These are phyloP conservation scores for Angomonas ambiguus DNA, from an alignment of 208 protist genomes.

Conservation along the genomic window DNA sequence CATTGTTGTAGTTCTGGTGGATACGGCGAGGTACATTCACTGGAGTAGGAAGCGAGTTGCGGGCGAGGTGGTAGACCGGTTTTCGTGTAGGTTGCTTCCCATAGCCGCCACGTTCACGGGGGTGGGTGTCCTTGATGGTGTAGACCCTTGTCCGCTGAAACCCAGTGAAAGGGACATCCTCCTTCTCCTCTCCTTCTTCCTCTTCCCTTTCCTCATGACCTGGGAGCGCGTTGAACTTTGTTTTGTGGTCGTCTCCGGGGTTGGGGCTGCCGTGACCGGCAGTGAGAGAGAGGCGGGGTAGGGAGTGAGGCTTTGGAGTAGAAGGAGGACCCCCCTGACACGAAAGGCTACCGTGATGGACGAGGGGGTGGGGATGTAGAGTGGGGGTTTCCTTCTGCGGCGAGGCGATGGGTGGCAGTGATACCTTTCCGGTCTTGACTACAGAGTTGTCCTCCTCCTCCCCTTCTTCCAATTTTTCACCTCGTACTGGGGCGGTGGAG, in stretches of 20 bases:
- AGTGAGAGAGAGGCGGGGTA: not conserved
- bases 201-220: not conserved
- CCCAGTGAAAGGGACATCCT: not conserved
- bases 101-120: not conserved
- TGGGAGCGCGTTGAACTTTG: too few relatives aligned
- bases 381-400: too few relatives aligned
- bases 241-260: too few relatives aligned
- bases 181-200: not conserved
- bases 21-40: not conserved
- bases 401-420: too few relatives aligned
- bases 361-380: too few relatives aligned
- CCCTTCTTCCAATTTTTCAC: not conserved
- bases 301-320: not conserved
- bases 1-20: not conserved
- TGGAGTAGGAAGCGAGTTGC: not conserved
- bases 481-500: too few relatives aligned
- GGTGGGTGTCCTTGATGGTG: not conserved
- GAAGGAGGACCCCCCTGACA: too few relatives aligned
- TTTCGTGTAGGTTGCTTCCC: not conserved
- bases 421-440: too few relatives aligned
- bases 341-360: too few relatives aligned
- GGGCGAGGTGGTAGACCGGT: not conserved
- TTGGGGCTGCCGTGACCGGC: not conserved
- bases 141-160: not conserved
- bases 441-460: too few relatives aligned